These are phyloP conservation scores for Croton laevigatus DNA, from an alignment of 441 rosid genomes.

Conservation along the genomic window DNA sequence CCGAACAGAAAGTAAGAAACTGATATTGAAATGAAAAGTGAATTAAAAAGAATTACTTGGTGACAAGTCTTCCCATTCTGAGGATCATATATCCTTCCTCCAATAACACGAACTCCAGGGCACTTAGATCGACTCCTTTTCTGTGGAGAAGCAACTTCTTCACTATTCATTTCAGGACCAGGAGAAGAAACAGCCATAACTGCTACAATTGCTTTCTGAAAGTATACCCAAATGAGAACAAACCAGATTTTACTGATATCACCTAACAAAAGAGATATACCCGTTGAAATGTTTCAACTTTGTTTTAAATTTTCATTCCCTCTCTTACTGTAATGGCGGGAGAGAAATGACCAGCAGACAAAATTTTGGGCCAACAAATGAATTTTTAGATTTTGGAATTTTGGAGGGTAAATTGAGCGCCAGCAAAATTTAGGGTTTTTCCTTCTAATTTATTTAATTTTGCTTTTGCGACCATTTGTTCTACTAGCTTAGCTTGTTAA, in stretches of 20 bases:
- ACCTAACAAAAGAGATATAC: neutral
- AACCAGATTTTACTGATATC: neutral
- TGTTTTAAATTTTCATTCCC: slow-evolving; percentile 8
- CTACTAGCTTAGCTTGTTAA: too few relatives aligned
- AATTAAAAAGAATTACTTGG: slow-evolving; percentile 41
- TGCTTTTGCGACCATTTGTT: neutral
- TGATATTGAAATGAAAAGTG: neutral
- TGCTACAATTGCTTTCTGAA: neutral
- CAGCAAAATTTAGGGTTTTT: slow-evolving; percentile 4
- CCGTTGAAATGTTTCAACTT: neutral
- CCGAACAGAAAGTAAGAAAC: slow-evolving; percentile 1
- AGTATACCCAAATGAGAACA: neutral
- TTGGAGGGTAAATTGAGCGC: slow-evolving; percentile 15
- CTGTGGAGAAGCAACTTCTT: neutral
- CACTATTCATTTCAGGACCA: neutral
- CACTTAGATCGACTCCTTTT: slow-evolving; percentile 30
- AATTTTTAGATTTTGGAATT: slow-evolving; percentile 7
- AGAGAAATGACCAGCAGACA: neutral
- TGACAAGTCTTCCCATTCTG: slow-evolving; percentile 71
- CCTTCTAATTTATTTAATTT: neutral
- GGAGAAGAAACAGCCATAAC: slow-evolving; percentile 14
- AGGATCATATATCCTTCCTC: slow-evolving; percentile 53
- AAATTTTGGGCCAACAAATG: slow-evolving; percentile 9
- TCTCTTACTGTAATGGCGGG: slow-evolving; percentile 5
- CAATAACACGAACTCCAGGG: slow-evolving; percentile 53